A percentile compares a stretch with the other conserved stretches of the same genome.
phyloP scores from a whole-genome alignment of 179 eudicot genomes.

The Pouteria campechiana region DNA sequence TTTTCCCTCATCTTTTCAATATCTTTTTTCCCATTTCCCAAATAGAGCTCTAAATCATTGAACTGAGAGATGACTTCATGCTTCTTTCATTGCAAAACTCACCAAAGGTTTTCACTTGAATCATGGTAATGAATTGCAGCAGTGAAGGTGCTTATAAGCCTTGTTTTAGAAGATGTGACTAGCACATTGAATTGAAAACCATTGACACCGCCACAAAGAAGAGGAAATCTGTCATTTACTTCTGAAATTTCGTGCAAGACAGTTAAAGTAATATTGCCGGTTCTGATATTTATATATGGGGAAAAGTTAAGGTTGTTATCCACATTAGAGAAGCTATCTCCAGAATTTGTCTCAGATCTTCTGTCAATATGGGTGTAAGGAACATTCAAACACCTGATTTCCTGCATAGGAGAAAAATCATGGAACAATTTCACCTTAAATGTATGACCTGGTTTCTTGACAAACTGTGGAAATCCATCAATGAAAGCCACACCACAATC shows the following conservation, averaged over 20 bases:
- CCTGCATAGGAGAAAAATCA: slow-evolving; percentile 28
- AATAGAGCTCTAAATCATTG: too few relatives aligned
- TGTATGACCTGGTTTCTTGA: slow-evolving; percentile 72
- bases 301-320: slow-evolving; percentile 18
- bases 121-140: slow-evolving; percentile 51
- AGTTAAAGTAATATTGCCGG: slow-evolving; percentile 54
- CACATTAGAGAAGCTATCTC: too few relatives aligned
- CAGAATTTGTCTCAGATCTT: slow-evolving; percentile 8
- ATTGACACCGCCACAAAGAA: slow-evolving; percentile 56
- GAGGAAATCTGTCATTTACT: slow-evolving; percentile 53
- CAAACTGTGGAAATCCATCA: slow-evolving; percentile 82
- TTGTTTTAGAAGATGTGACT: slow-evolving; percentile 41
- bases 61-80: too few relatives aligned
- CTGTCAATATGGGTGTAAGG: too few relatives aligned
- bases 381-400: too few relatives aligned
- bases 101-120: slow-evolving; percentile 55
- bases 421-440: slow-evolving; percentile 77
- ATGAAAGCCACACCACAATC: slow-evolving; percentile 63
- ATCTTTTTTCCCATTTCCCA: too few relatives aligned
- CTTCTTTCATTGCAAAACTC: slow-evolving; percentile 8
- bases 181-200: slow-evolving; percentile 49
- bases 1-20: too few relatives aligned
- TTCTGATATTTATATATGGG: slow-evolving; percentile 39
- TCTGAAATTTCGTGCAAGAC: slow-evolving; percentile 67
- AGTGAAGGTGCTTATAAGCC: slow-evolving; percentile 61